Conservation (phyloP, 1,284 basidiomycete genomes). For the Austropuccinia psidii region DNA sequence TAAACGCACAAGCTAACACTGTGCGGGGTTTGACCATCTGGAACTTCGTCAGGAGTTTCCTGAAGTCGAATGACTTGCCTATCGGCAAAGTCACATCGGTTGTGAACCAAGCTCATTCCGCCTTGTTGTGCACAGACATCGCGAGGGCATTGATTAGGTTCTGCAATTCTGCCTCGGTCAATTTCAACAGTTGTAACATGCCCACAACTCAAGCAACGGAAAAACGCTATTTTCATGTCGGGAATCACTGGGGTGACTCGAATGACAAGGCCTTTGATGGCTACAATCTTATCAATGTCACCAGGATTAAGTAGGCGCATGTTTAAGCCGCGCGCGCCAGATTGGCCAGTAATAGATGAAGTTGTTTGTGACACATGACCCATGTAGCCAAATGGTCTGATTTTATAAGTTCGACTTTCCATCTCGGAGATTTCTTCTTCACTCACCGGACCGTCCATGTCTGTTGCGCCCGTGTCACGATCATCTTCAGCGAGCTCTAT, state of each 20-base stretch:
- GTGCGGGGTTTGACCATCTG: conserved; percentile 96
- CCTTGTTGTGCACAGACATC: conserved; percentile 80
- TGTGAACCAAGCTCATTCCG: conserved; percentile 91
- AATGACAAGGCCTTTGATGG: conserved; percentile 92
- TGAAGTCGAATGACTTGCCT: conserved; percentile 90
- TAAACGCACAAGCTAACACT: conserved; percentile 93
- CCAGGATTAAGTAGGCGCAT: conserved; percentile 85
- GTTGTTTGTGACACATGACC: conserved; percentile 37
- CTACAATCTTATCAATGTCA: conserved; percentile 92
- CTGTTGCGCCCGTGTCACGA: neutral
- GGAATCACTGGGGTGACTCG: conserved; percentile 95
- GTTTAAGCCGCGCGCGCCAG: conserved; percentile 54
- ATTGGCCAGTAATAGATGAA: conserved; percentile 22
- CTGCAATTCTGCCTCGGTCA: conserved; percentile 88
- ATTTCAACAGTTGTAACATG: conserved; percentile 93
- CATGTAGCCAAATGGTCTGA: conserved; percentile 74
- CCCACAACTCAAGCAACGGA: conserved; percentile 90
- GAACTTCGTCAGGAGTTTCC: conserved; percentile 94
- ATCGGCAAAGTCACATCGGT: conserved; percentile 91
- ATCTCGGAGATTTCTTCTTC: conserved; percentile 32
- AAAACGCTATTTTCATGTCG: conserved; percentile 96
- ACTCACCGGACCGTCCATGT: neutral
- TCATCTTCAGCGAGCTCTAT: conserved; percentile 43
- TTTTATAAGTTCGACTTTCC: conserved; percentile 55
- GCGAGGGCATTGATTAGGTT: conserved; percentile 81